These are phyloP conservation scores for Lagerstroemia speciosa DNA, from an alignment of 345 rosid genomes.

Conservation along the genomic window DNA sequence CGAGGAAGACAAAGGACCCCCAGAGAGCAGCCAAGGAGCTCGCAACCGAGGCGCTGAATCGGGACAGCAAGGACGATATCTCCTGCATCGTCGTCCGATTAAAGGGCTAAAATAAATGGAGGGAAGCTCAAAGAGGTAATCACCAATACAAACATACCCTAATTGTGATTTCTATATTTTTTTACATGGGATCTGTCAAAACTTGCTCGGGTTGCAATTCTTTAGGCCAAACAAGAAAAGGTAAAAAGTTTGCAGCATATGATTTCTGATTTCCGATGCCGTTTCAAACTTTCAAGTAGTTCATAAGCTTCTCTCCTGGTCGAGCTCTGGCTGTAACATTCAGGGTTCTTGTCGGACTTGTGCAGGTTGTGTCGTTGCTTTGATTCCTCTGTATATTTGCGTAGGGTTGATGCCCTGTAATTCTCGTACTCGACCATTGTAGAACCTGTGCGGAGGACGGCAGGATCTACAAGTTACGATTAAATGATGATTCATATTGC, in stretches of 20 bases:
- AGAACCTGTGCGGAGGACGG: conserved; percentile 1
- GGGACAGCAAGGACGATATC: conserved; percentile 20
- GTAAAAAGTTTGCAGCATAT: background rate
- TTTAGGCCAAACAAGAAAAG: background rate
- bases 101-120: background rate
- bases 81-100: conserved; percentile 17
- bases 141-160: background rate
- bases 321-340: background rate
- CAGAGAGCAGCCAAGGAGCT: conserved; percentile 15
- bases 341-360: background rate
- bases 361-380: conserved; percentile 7
- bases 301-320: background rate
- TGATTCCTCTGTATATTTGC: conserved; percentile 4
- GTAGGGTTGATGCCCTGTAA: conserved; percentile 5
- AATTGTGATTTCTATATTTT: background rate
- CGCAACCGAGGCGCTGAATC: conserved; percentile 13
- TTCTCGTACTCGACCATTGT: background rate
- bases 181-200: background rate
- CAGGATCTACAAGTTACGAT: background rate
- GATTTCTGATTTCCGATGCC: background rate
- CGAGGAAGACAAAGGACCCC: conserved; percentile 14
- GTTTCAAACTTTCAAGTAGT: background rate
- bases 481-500: background rate
- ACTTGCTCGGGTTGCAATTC: background rate
- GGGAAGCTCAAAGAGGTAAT: background rate